Evolutionary conservation across 495 filamentous ascomycete genomes (phyloP), one percentile per base, ranked within the genome.

Genomic region (Aspergillus sparsus): DNA sequence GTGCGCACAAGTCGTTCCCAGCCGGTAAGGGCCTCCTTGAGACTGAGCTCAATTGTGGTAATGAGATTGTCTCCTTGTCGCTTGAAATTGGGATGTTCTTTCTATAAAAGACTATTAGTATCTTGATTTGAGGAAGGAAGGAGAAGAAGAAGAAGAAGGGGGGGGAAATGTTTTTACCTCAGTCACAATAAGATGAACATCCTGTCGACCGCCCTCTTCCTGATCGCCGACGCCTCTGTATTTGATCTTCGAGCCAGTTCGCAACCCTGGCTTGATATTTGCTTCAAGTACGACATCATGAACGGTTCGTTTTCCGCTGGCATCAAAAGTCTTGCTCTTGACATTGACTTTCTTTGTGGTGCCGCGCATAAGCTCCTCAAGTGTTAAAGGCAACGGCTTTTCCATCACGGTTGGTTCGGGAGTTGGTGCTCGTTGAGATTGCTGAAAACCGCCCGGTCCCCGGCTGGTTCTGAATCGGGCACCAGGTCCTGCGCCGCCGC

Each of bases 1-100:
- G 95, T 98, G n/a, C 84, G 85, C 15, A 98, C 82, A 39, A 90
- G 93, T 36, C 89, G 86, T 61, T 86, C 84, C 94, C 94, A 98
- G 56, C 94, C 94, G 0, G 93, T 96, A 21, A 98, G 78, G n/a
- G 94, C 91, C 77, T 98, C 94, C 70, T 97, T 97, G n/a, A 98
- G 83, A 39, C 85, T 86, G 11, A 98, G 75, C 2, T 93, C 87
- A 65, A 98, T 79, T 0, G 82, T 87, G 55, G 86, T 82, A 51
- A 88, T 74, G 13, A 98, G 80, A 74, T 97, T 87, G 72, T 98
- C 93, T 57, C 90, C 92, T 35, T 92, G 86, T 53, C 95, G 91
- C 55, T 80, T 86, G 79, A 90, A 96, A 55, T 87, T 76, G 0
- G 89, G 84, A 67, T 98, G 91, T 32, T 84, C 77, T 88, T 93